These are phyloP conservation scores for Aspergillus sclerotiicarbonarius DNA, from an alignment of 495 filamentous ascomycete genomes.

Conservation along the genomic window DNA sequence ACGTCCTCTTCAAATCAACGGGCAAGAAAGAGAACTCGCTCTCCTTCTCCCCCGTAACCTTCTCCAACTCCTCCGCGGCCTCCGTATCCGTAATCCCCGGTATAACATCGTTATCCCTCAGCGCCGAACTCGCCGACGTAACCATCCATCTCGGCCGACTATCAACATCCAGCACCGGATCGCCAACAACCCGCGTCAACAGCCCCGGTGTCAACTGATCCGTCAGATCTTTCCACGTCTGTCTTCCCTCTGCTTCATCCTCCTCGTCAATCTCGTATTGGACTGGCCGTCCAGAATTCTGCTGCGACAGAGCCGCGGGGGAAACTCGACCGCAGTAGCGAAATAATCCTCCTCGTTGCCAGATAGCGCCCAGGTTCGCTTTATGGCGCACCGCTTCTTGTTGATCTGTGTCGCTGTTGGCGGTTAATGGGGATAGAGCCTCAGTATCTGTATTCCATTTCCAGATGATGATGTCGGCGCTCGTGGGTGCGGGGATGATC, in stretches of 20 bases:
- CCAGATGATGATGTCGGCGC: slow-evolving; percentile 40
- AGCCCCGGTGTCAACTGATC: slow-evolving; percentile 35
- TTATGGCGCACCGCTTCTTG: slow-evolving; percentile 41
- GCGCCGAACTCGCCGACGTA: slow-evolving; percentile 46
- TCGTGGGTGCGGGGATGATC: not conserved
- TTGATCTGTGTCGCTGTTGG: slow-evolving; percentile 24
- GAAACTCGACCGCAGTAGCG: slow-evolving; percentile 42
- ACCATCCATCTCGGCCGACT: slow-evolving; percentile 42
- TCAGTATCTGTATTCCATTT: slow-evolving; percentile 44
- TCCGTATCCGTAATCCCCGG: slow-evolving; percentile 41
- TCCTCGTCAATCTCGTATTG: slow-evolving; percentile 25
- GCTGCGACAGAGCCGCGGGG: slow-evolving; percentile 17
- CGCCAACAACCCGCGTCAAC: slow-evolving; percentile 40
- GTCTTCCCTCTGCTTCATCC: slow-evolving; percentile 30
- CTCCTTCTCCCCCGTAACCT: slow-evolving; percentile 28
- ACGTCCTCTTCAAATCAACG: slow-evolving; percentile 59
- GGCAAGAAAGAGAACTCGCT: slow-evolving; percentile 46
- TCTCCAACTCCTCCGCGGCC: slow-evolving; percentile 6
- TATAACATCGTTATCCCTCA: slow-evolving; percentile 48
- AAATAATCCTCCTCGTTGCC: slow-evolving; percentile 43
- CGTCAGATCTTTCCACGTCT: slow-evolving; percentile 45
- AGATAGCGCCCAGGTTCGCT: slow-evolving; percentile 39
- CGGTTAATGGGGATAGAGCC: slow-evolving; percentile 25
- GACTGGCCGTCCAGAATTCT: not conserved
- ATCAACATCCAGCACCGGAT: slow-evolving; percentile 38